Base-by-base conservation (phyloP, 108 stramenopile genomes). In the Heterococcus sp. region DNA sequence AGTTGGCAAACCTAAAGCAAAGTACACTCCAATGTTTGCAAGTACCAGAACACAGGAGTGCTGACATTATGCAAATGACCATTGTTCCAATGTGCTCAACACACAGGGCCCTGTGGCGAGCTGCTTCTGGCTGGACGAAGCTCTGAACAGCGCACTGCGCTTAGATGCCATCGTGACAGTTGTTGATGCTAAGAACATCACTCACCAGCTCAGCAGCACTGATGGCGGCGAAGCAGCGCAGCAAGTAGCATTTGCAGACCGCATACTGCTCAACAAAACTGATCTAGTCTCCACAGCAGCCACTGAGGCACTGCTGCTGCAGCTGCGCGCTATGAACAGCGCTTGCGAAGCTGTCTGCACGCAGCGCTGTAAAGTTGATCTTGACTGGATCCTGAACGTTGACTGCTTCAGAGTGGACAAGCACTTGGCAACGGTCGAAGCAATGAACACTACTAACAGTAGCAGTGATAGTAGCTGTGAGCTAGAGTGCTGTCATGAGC, bases 41-140 rank as follows among this genome's bases (percentile, higher is more conserved):
- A n/a, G n/a, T n/a, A n/a, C n/a, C n/a, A n/a, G n/a, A n/a, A n/a
- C n/a, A n/a, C n/a, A n/a, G n/a, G n/a, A n/a, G n/a, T n/a, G n/a
- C n/a, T n/a, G n/a, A n/a, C n/a, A n/a, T n/a, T n/a, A n/a, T n/a
- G n/a, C n/a, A n/a, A n/a, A n/a, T n/a, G n/a, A n/a, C n/a, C n/a
- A n/a, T n/a, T n/a, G n/a, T n/a, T n/a, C n/a, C n/a, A n/a, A n/a
- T n/a, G n/a, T n/a, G n/a, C n/a, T n/a, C n/a, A 2, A 40, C 39
- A 1, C 3, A 8, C 38, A 81, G 79, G 92, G 91, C 0, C 94
- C 95, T 30, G 94, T 99, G 2, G 91, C 92, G 36, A 95, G 95
- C 66, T 95, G 96, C 5, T 96, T 98, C 72, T 97, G 96, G 81
- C 86, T 94, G n/a, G 95, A 96, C 82, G 93, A 95, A 35, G 92